Base-by-base conservation (phyloP, 2,329 filamentous ascomycete species). In the Alternaria gaisen region DNA sequence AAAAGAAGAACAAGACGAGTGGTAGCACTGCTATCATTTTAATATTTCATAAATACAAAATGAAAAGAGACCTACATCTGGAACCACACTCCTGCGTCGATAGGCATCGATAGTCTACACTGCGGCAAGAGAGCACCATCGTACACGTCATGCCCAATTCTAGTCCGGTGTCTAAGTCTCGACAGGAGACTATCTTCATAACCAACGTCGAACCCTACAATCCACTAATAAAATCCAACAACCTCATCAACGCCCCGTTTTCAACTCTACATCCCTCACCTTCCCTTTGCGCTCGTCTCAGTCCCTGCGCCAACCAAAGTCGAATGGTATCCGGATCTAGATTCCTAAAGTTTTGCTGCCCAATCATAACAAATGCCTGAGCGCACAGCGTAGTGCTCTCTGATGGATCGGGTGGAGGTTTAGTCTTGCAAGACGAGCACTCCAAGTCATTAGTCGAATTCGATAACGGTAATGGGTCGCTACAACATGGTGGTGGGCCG, bases 221-320 rank as follows among this genome's bases (percentile, higher is more conserved):
- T 12, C 73, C 72, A 67, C 76, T 77, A 18, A 78, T 78, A 58
- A 72, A 76, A 68, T 77, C 75, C 61, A 78, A 62, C 65, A 78
- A 62, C 10, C 72, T 53, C 62, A 75, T 61, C 63, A 78, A 62
- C 14, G 69, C 71, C 8, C 72, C 70, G 65, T 78, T 76, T 56
- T 78, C 76, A 4, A 78, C 75, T 20, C 74, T 63, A 56, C 76
- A 78, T 14, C 76, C 76, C 56, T 78, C 75, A 0, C 75, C 73
- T 42, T 68, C 61, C 20, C 68, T 60, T 53, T 65, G 55, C 44
- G 74, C 74, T 3, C 73, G 32, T 22, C 75, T 34, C 52, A 73
- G 68, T 6, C 76, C 76, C 58, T 73, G 69, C 5, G 68, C 72
- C 56, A 78, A 40, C 75, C 75, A 77, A 53, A 70, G 18, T 18